Evolutionary conservation across 345 rosid species (phyloP).

Genomic region (Durio zibethinus): DNA sequence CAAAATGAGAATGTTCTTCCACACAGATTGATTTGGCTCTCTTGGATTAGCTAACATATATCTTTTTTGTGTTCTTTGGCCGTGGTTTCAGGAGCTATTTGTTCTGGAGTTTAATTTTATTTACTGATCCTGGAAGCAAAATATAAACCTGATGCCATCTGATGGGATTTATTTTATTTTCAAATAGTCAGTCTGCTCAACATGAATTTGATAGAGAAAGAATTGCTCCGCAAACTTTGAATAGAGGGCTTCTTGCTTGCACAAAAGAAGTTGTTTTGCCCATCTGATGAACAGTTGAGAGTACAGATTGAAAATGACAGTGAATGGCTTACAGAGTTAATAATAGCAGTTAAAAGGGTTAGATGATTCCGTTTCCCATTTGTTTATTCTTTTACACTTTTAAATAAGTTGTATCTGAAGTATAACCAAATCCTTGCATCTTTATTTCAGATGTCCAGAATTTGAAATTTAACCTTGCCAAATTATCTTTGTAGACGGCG

Average conservation of each 20-base stretch:
- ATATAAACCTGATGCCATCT: not conserved
- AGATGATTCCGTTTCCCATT: not conserved
- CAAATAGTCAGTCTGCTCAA: not conserved
- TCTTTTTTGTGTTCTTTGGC: not conserved
- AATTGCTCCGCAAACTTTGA: not conserved
- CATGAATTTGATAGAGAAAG: not conserved
- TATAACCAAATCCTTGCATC: not conserved
- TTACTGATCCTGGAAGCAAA: not conserved
- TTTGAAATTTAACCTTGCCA: not conserved
- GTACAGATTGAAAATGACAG: not conserved
- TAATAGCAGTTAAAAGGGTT: not conserved
- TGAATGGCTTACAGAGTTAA: not conserved
- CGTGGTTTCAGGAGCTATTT: slow-evolving; percentile 59
- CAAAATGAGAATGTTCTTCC: not conserved
- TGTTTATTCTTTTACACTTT: not conserved
- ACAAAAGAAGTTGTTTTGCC: not conserved
- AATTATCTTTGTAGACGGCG: not conserved
- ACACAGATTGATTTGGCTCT: not conserved
- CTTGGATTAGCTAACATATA: not conserved
- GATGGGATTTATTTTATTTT: not conserved
- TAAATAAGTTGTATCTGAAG: too few relatives aligned
- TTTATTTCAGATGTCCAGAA: not conserved
- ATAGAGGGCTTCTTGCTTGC: not conserved
- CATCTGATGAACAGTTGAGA: not conserved
- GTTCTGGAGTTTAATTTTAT: slow-evolving; percentile 54